Evolutionary conservation across 495 filamentous ascomycete genomes (phyloP), one percentile per base, ranked within the genome.

Genomic region (Massariosphaeria phaeospora): DNA sequence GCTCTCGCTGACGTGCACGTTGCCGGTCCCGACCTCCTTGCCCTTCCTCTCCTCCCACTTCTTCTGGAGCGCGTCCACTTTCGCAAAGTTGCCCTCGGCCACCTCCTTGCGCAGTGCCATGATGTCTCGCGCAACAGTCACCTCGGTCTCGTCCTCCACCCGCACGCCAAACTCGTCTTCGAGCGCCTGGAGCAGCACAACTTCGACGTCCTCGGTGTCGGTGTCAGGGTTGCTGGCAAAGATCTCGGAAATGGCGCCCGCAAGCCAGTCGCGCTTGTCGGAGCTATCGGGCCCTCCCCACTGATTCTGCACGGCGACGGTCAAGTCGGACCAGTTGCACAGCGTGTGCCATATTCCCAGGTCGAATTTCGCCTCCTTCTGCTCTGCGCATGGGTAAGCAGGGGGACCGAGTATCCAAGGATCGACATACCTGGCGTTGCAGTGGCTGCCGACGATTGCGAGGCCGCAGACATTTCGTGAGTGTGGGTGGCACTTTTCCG

Each of bases 251-350:
- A 96, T 78, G 13, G 84, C 83, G 64, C 90, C 90, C 43, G 86
- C 91, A 63, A 98, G 87, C 91, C 91, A 96, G 76, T 93, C 93
- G 51, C 90, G 85, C 72, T 97, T 97, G 70, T 91, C 89, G 43
- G 72, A 63, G 25, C 82, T 85, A 52, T 88, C 84, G n/a, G 86
- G 78, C 0, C 93, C 93, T 66, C 93, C 93, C 85, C 89, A 95
- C 66, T 81, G 75, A 63, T 85, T 86, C 62, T 82, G 78, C n/a
- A 95, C 85, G 42, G 93, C 91, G 49, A 95, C 82, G 26, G 82
- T 85, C 34, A 98, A 84, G 4, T 86, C 84, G 3, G 84, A 81
- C 93, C 94, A 98, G 66, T 80, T 75, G 77, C 88, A 77, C 39
- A 47, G 58, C 40, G 50, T 48, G 53, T 48, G 53, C 58, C 17